These are phyloP conservation scores for Penicillium sp. DNA, from an alignment of 2,329 filamentous ascomycete genomes.

Conservation along the genomic window DNA sequence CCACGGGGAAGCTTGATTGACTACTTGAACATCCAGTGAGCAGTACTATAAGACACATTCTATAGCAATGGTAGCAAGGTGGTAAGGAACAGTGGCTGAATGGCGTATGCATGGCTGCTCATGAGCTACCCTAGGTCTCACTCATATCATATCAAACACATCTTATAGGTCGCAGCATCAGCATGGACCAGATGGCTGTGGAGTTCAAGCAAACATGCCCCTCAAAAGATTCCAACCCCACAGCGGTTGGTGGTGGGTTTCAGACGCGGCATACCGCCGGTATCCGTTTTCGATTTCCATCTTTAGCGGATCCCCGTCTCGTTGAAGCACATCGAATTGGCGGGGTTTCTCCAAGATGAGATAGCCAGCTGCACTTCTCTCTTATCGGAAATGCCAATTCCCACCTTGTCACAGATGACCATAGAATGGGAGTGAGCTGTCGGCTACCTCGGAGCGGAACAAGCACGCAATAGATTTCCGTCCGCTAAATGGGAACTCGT, in stretches of 20 bases:
- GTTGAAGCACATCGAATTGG: neutral
- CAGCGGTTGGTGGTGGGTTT: constrained; percentile 1
- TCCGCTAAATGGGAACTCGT: neutral
- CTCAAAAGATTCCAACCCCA: neutral
- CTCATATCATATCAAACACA: neutral
- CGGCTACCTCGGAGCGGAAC: neutral
- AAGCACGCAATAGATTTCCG: neutral
- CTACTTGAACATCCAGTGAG: neutral
- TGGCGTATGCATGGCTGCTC: neutral
- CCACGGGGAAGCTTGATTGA: neutral
- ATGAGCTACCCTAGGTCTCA: neutral
- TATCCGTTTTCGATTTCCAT: constrained; percentile 7
- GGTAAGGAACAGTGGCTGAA: neutral
- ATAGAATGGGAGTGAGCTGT: neutral
- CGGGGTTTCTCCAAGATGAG: neutral
- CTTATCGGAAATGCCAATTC: neutral
- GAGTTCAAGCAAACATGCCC: neutral
- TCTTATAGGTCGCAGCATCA: neutral
- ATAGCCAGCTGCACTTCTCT: neutral
- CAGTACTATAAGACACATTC: neutral
- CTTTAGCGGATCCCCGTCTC: neutral
- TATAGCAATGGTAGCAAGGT: neutral
- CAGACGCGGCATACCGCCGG: constrained; percentile 2
- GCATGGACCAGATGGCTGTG: neutral
- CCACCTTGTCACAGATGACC: too few relatives aligned